A percentile compares a stretch with the other conserved stretches of the same genome.
These are phyloP conservation scores for Chrysosporium keratinophilum DNA, from an alignment of 2,329 filamentous ascomycete species.

Conservation along the genomic window DNA sequence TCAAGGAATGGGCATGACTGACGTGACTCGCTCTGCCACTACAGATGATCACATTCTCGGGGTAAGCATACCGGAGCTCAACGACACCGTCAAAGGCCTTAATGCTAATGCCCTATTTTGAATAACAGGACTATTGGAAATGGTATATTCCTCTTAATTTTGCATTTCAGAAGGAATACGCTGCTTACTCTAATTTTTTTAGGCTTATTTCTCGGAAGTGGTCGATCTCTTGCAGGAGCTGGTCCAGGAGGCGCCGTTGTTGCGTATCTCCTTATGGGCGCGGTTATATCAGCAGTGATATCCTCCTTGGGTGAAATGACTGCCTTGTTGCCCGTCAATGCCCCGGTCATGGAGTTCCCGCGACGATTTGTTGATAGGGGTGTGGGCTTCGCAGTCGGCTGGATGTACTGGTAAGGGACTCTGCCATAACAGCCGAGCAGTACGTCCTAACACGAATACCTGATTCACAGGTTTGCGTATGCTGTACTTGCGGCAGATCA, in stretches of 20 bases:
- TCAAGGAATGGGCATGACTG: not conserved
- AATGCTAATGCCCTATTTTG: not conserved
- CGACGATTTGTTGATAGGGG: constrained; percentile 35
- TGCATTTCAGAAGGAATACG: not conserved
- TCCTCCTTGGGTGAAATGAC: constrained; percentile 38
- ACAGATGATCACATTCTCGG: constrained; percentile 39
- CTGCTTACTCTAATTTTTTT: not conserved
- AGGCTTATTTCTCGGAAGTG: constrained; percentile 36
- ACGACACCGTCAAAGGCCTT: not conserved
- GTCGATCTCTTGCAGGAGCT: constrained; percentile 32
- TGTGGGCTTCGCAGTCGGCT: constrained; percentile 38
- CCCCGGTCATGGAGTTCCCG: constrained; percentile 34
- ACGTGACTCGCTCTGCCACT: not conserved
- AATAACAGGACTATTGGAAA: constrained; percentile 32
- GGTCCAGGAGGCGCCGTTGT: constrained; percentile 35
- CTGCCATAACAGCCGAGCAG: constrained; percentile 23
- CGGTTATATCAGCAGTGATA: constrained; percentile 36
- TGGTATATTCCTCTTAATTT: constrained; percentile 20
- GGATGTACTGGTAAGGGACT: constrained; percentile 35
- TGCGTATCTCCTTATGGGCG: constrained; percentile 36
- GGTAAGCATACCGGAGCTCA: constrained; percentile 20
- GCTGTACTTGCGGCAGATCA: constrained; percentile 29
- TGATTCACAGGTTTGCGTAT: constrained; percentile 24
- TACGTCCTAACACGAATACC: not conserved
- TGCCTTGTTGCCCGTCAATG: constrained; percentile 34